A percentile compares a stretch with the other conserved stretches of the same genome.
Conservation (phyloP, 2,329 filamentous ascomycete genomes). For the Botrytis deweyae region DNA sequence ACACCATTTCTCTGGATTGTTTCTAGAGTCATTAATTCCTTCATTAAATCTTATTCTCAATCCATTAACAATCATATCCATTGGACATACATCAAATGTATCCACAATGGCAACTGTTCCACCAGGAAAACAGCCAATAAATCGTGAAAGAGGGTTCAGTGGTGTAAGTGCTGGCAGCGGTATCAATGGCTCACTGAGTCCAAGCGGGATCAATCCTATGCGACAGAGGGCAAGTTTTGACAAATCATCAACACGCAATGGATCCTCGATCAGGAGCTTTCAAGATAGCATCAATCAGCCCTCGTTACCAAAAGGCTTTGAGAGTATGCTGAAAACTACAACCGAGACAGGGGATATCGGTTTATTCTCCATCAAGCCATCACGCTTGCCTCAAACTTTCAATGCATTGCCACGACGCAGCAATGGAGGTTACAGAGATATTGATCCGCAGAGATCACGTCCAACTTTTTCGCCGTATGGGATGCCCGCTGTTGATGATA, state of each 20-base stretch:
- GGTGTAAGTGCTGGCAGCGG: background rate
- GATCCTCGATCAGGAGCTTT: slow-evolving; percentile 45
- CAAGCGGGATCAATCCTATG: slow-evolving; percentile 19
- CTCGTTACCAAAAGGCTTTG: slow-evolving; percentile 53
- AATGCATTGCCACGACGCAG: slow-evolving; percentile 31
- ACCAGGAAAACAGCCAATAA: slow-evolving; percentile 21
- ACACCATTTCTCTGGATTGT: slow-evolving; percentile 1
- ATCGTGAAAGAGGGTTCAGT: slow-evolving; percentile 11
- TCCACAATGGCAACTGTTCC: slow-evolving; percentile 32
- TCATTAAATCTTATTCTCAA: slow-evolving; percentile 15
- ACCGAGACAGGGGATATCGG: slow-evolving; percentile 67
- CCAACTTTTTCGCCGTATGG: slow-evolving; percentile 33
- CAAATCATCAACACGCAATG: slow-evolving; percentile 28
- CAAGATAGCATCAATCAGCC: slow-evolving; percentile 42
- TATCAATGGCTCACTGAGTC: background rate
- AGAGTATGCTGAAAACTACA: slow-evolving; percentile 64
- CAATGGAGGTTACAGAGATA: slow-evolving; percentile 25
- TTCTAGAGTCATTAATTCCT: background rate
- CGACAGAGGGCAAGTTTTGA: slow-evolving; percentile 29
- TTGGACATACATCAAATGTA: slow-evolving; percentile 21
- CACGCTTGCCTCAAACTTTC: slow-evolving; percentile 34
- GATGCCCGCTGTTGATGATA: slow-evolving; percentile 43
- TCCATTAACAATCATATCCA: slow-evolving; percentile 14
- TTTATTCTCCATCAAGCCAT: slow-evolving; percentile 55
- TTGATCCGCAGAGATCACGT: slow-evolving; percentile 26